These are phyloP conservation scores for Hypoxylon trugodes DNA, from an alignment of 495 filamentous ascomycete species.

Conservation along the genomic window DNA sequence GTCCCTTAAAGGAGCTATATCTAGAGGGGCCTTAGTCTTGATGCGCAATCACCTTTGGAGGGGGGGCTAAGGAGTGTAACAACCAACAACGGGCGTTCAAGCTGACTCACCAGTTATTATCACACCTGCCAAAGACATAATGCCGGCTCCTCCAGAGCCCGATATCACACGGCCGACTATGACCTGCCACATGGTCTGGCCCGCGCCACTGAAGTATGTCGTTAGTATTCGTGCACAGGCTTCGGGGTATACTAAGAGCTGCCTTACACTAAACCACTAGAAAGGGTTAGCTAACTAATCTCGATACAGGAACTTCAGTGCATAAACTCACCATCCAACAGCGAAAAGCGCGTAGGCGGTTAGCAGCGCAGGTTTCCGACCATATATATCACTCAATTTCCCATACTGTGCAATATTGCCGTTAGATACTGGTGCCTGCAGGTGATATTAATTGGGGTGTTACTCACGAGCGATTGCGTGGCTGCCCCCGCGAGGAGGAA, in stretches of 20 bases:
- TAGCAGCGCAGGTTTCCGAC: constrained; percentile 53
- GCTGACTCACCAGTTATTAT: constrained; percentile 64
- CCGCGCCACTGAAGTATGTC: constrained; percentile 55
- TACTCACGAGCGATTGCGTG: constrained; percentile 64
- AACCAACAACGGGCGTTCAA: not conserved
- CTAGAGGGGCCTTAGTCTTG: constrained; percentile 49
- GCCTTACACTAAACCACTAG: constrained; percentile 53
- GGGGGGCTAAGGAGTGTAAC: no score
- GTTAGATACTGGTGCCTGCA: not conserved
- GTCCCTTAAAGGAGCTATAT: constrained; percentile 72
- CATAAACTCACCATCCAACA: constrained; percentile 50
- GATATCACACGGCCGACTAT: constrained; percentile 66
- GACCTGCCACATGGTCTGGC: constrained; percentile 59
- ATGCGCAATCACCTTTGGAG: not conserved
- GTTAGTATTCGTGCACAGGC: not conserved
- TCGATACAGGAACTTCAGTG: constrained; percentile 5
- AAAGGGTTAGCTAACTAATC: constrained; percentile 23
- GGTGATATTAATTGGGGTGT: not conserved
- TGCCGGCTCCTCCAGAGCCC: constrained; percentile 67
- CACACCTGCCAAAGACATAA: constrained; percentile 63
- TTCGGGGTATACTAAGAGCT: constrained; percentile 57
- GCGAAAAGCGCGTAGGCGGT: constrained; percentile 54
- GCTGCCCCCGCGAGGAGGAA: constrained; percentile 68
- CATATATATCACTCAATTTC: constrained; percentile 61
- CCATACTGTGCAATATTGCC: constrained; percentile 48